These are phyloP conservation scores for Lipomyces mesembrius DNA, from an alignment of 805 yeast species.

Conservation along the genomic window DNA sequence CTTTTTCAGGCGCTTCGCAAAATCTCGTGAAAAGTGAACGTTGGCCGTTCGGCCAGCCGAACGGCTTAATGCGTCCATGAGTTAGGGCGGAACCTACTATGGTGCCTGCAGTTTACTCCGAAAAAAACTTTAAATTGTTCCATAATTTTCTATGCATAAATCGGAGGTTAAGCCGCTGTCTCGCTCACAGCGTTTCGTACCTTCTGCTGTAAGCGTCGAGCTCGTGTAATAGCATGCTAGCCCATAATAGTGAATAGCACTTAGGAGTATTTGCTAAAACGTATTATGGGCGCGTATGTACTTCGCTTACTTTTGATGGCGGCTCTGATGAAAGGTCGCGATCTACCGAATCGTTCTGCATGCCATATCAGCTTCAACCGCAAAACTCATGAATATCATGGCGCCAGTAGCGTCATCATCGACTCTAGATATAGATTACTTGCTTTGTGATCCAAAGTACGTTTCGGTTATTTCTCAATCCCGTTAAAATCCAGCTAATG, in stretches of 20 bases:
- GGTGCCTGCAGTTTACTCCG: too few species aligned
- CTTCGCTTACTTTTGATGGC: not conserved
- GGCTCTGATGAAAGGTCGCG: not conserved
- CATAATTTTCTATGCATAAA: too few species aligned
- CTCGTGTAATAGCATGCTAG: not conserved
- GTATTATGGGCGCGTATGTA: not conserved
- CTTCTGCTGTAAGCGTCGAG: not conserved
- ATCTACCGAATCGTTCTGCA: not conserved
- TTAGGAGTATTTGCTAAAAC: not conserved
- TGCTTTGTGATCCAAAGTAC: slow-evolving; percentile 21
- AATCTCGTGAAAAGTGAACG: too few species aligned
- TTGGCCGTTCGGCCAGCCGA: too few species aligned
- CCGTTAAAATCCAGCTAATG: not conserved
- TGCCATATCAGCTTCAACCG: not conserved
- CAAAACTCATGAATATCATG: slow-evolving; percentile 12
- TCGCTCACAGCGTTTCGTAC: too few species aligned
- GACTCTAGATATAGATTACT: slow-evolving; percentile 9
- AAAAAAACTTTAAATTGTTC: too few species aligned
- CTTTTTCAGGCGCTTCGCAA: too few species aligned
- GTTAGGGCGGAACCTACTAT: too few species aligned
- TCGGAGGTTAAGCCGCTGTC: not conserved
- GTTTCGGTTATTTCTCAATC: not conserved
- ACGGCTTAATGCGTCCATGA: too few species aligned
- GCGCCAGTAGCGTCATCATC: slow-evolving; percentile 30
- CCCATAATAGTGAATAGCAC: not conserved